Percentiles rank a stretch among this genome's conserved stretches.
Conservation (phyloP, 2,329 filamentous ascomycete species). For the Talaromyces sp. region DNA sequence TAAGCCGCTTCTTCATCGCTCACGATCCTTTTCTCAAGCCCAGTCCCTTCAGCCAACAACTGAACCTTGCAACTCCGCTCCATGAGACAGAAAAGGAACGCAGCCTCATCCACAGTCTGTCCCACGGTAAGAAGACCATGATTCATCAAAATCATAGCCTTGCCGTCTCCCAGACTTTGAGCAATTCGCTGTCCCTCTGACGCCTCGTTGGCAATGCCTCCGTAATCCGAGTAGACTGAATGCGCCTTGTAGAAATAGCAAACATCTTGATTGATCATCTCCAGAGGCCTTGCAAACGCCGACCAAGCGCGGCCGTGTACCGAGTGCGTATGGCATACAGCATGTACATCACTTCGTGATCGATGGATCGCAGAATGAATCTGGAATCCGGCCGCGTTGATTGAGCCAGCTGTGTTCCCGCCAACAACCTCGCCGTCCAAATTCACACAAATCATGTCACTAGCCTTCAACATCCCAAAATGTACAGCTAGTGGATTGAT, state of each 20-base stretch:
- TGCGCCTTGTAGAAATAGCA: slow-evolving; percentile 39
- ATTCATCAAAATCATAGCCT: slow-evolving; percentile 60
- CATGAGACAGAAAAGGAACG: slow-evolving; percentile 55
- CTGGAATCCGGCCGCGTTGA: slow-evolving; percentile 63
- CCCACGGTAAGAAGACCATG: slow-evolving; percentile 66
- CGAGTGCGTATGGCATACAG: slow-evolving; percentile 66
- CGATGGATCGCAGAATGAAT: slow-evolving; percentile 67
- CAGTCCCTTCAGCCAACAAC: slow-evolving; percentile 59
- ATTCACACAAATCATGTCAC: slow-evolving; percentile 64
- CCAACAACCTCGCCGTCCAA: slow-evolving; percentile 59
- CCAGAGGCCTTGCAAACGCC: slow-evolving; percentile 58
- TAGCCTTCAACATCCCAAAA: slow-evolving; percentile 60
- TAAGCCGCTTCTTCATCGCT: slow-evolving; percentile 10
- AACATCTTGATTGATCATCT: slow-evolving; percentile 57
- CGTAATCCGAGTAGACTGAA: slow-evolving; percentile 59
- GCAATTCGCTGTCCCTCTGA: slow-evolving; percentile 60
- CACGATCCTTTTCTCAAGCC: slow-evolving; percentile 37
- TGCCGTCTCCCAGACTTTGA: slow-evolving; percentile 52
- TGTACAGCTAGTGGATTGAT: slow-evolving; percentile 62
- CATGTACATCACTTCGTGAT: slow-evolving; percentile 59
- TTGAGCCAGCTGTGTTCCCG: slow-evolving; percentile 29
- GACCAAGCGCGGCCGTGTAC: slow-evolving; percentile 63
- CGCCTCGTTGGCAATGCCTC: slow-evolving; percentile 54
- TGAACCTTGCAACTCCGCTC: slow-evolving; percentile 64
- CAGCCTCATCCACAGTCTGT: slow-evolving; percentile 64